These are phyloP conservation scores for Auricularia sp. DNA, from an alignment of 768 basidiomycete genomes.

Conservation along the genomic window DNA sequence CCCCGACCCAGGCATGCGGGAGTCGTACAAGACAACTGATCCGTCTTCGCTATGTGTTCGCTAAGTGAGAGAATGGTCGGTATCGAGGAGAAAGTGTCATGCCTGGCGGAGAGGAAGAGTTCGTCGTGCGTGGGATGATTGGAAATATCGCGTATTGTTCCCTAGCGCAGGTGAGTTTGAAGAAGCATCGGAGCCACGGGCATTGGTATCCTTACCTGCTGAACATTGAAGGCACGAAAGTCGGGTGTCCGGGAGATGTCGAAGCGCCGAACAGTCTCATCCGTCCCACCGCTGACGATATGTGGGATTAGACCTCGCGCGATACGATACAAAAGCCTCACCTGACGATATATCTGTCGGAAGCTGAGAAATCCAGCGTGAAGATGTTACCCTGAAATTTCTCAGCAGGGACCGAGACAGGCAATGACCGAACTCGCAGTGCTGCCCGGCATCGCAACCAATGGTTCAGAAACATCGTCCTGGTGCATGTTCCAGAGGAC, in stretches of 20 bases:
- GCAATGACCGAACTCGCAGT: slow-evolving; percentile 36
- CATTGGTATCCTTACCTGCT: neutral
- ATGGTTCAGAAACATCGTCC: slow-evolving; percentile 30
- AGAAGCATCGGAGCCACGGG: neutral
- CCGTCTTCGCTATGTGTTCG: slow-evolving; percentile 1
- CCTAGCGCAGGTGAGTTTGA: neutral
- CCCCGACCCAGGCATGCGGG: neutral
- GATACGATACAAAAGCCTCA: slow-evolving; percentile 26
- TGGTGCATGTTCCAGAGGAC: slow-evolving; percentile 61
- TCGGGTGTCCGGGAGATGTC: neutral
- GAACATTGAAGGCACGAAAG: neutral
- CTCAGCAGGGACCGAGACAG: neutral
- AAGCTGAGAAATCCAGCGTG: slow-evolving; percentile 57
- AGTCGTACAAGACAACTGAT: neutral
- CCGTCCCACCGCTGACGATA: slow-evolving; percentile 2
- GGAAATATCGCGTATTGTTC: neutral
- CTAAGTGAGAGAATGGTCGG: no score
- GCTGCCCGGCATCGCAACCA: slow-evolving; percentile 30
- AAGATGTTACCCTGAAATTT: slow-evolving; percentile 53
- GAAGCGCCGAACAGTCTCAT: slow-evolving; percentile 4
- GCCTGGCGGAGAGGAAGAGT: slow-evolving; percentile 2
- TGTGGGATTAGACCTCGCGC: neutral
- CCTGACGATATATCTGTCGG: slow-evolving; percentile 55
- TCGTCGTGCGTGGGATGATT: slow-evolving; percentile 1
- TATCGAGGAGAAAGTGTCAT: neutral